These are phyloP conservation scores for Diutina scorzettiae DNA, from an alignment of 1,139 yeast species.

Conservation along the genomic window DNA sequence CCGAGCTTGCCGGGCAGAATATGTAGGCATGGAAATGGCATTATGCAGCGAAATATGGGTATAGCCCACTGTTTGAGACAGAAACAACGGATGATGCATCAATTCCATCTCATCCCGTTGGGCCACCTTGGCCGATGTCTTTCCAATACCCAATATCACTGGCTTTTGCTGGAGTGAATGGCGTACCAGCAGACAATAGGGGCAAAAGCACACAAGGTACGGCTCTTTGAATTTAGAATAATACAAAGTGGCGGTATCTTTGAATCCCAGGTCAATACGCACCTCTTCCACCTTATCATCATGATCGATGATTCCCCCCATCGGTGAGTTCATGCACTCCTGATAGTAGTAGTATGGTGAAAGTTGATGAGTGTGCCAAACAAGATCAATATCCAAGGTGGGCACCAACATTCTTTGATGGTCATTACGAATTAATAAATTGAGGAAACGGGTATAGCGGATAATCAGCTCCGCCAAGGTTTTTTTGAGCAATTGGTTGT, in stretches of 20 bases:
- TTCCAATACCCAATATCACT: not conserved
- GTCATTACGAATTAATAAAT: conserved; percentile 11
- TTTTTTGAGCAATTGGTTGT: conserved; percentile 13
- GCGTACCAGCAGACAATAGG: conserved; percentile 13
- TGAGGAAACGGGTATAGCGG: conserved; percentile 18
- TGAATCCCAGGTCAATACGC: conserved; percentile 14
- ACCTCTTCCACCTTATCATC: conserved; percentile 18
- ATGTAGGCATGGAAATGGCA: conserved; percentile 3
- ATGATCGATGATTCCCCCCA: conserved; percentile 15
- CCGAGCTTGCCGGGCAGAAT: conserved; percentile 2
- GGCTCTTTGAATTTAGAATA: conserved; percentile 13
- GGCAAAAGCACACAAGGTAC: conserved; percentile 19
- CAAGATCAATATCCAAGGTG: conserved; percentile 26
- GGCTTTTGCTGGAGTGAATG: not conserved
- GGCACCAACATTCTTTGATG: conserved; percentile 17
- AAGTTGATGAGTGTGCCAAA: conserved; percentile 31
- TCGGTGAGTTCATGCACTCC: conserved; percentile 12
- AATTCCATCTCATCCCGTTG: not conserved
- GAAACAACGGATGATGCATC: conserved; percentile 1
- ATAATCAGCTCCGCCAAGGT: conserved; percentile 14
- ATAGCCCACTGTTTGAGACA: not conserved
- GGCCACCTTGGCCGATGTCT: not conserved
- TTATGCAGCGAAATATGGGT: not conserved
- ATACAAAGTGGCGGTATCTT: conserved; percentile 14
- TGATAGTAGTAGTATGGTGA: conserved; percentile 15